These are phyloP conservation scores for Fusarium brevicatenulatum DNA, from an alignment of 2,329 filamentous ascomycete species.

Conservation along the genomic window DNA sequence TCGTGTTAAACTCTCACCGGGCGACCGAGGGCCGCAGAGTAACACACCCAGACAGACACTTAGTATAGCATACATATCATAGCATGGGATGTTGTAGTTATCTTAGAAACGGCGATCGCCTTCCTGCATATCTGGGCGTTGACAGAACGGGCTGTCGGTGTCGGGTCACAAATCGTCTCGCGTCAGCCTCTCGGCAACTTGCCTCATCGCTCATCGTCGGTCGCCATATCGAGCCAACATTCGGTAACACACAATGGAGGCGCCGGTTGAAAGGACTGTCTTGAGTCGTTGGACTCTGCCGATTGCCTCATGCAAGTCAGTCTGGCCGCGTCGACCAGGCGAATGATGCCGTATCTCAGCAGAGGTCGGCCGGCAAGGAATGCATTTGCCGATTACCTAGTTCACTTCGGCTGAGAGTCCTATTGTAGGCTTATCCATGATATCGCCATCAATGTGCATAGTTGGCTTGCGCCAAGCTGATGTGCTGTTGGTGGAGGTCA, in stretches of 20 bases:
- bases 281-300: not conserved
- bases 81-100: not conserved
- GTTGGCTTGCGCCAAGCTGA: constrained; percentile 5
- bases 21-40: constrained; percentile 1
- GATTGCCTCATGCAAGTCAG: constrained; percentile 15
- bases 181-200: constrained; percentile 9
- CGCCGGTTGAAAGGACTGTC: not conserved
- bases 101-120: not conserved
- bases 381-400: not conserved
- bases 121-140: constrained; percentile 11
- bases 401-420: not conserved
- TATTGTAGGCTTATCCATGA: not conserved
- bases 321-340: constrained; percentile 14
- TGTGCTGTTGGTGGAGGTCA: not conserved
- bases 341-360: not conserved
- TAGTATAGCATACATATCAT: not conserved
- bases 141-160: constrained; percentile 11
- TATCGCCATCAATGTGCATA: not conserved
- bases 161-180: not conserved
- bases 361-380: not conserved
- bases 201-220: constrained; percentile 23
- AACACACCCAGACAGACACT: not conserved
- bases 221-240: constrained; percentile 13
- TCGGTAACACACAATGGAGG: constrained; percentile 7
- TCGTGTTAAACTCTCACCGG: constrained; percentile 16